Evolutionary conservation across 2,329 filamentous ascomycete species (phyloP).

Genomic region (Phoma sp.): DNA sequence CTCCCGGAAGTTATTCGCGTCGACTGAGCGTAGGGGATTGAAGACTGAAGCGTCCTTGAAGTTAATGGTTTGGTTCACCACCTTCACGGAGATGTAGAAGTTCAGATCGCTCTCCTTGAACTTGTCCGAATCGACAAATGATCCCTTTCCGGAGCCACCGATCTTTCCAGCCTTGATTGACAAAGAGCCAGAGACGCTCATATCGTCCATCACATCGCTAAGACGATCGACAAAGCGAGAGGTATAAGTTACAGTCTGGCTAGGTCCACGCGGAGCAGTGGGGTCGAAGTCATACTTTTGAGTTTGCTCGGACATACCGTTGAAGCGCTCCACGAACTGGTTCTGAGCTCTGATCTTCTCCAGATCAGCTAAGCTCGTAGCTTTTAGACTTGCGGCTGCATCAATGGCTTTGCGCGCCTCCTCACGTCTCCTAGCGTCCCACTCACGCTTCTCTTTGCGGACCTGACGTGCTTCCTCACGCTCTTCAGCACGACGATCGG

Average conservation of each 20-base stretch:
- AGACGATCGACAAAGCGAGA: slow-evolving; percentile 26
- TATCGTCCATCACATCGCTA: slow-evolving; percentile 24
- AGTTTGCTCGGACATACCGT: neutral
- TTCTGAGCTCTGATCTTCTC: slow-evolving; percentile 5
- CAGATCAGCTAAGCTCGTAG: neutral
- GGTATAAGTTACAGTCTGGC: slow-evolving; percentile 24
- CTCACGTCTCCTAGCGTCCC: slow-evolving; percentile 2
- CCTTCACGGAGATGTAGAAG: slow-evolving; percentile 25
- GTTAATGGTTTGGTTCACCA: slow-evolving; percentile 33
- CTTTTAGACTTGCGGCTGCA: slow-evolving; percentile 1
- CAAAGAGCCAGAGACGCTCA: slow-evolving; percentile 13
- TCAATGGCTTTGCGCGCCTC: slow-evolving; percentile 2
- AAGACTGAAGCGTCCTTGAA: slow-evolving; percentile 28
- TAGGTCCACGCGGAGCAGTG: neutral
- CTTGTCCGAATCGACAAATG: slow-evolving; percentile 11
- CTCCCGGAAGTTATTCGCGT: slow-evolving; percentile 12
- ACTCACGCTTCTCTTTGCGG: slow-evolving; percentile 4
- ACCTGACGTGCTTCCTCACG: slow-evolving; percentile 3
- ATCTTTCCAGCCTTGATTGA: slow-evolving; percentile 20
- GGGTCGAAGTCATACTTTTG: slow-evolving; percentile 4
- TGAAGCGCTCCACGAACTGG: slow-evolving; percentile 5
- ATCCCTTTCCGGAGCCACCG: slow-evolving; percentile 7
- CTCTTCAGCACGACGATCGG: slow-evolving; percentile 1
- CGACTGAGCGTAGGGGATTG: slow-evolving; percentile 20
- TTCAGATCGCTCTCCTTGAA: slow-evolving; percentile 39